Conservation (phyloP, 2,329 filamentous ascomycete species). For the Aspergillus texensis region DNA sequence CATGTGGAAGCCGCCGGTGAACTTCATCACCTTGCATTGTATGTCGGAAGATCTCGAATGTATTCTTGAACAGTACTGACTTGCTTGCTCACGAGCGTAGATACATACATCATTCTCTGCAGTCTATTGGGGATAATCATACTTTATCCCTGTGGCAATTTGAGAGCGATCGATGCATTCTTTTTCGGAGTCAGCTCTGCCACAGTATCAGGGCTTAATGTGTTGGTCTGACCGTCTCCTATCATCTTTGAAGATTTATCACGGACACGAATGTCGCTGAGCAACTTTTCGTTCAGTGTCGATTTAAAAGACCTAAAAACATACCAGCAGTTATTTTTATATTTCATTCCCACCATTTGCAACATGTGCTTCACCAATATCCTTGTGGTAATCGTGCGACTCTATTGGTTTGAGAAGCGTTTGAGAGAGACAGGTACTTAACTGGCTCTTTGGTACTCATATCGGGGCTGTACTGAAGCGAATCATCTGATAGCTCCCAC, state of each 20-base stretch:
- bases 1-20: conserved; percentile 29
- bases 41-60: conserved; percentile 11
- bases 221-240: conserved; percentile 38
- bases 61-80: not conserved
- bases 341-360: conserved; percentile 53
- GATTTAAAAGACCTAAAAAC: conserved; percentile 53
- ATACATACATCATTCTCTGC: conserved; percentile 45
- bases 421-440: conserved; percentile 42
- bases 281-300: conserved; percentile 38
- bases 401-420: conserved; percentile 54
- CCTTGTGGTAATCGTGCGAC: conserved; percentile 50
- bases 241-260: not conserved
- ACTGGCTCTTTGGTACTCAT: not conserved
- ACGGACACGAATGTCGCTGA: not conserved
- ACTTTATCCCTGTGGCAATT: conserved; percentile 44
- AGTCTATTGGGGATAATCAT: conserved; percentile 40
- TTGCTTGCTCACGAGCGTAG: conserved; percentile 24
- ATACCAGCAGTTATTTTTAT: conserved; percentile 57
- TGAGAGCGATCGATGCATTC: conserved; percentile 51
- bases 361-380: conserved; percentile 56
- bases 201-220: conserved; percentile 56
- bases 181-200: conserved; percentile 55
- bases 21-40: conserved; percentile 37
- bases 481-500: conserved; percentile 11
- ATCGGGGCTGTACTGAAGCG: not conserved